These are phyloP conservation scores for Ministeria vibrans DNA, from an alignment of 78 protist species.

Conservation along the genomic window DNA sequence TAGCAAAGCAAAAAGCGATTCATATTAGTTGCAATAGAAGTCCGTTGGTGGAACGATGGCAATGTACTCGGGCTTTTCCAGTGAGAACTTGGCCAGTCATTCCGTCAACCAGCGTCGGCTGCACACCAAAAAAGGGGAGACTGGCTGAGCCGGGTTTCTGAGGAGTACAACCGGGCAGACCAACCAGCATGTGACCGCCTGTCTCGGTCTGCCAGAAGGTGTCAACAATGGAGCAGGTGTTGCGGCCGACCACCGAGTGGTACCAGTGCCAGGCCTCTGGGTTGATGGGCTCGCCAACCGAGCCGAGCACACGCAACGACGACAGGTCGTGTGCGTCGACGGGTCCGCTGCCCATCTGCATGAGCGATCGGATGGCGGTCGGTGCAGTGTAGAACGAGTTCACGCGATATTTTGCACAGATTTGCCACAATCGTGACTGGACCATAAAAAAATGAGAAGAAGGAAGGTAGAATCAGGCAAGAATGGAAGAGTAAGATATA, in stretches of 20 bases:
- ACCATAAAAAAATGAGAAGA: no score
- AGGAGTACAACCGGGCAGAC: constrained; percentile 85
- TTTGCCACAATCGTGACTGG: constrained; percentile 82
- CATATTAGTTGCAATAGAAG: not conserved
- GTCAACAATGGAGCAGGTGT: constrained; percentile 89
- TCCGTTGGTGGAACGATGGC: no score
- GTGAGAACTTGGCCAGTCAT: not conserved
- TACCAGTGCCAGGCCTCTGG: constrained; percentile 86
- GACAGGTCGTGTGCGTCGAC: constrained; percentile 33
- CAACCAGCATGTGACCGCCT: constrained; percentile 85
- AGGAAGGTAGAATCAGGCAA: no score
- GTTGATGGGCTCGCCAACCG: constrained; percentile 76
- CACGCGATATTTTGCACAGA: constrained; percentile 71
- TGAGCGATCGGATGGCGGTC: constrained; percentile 88
- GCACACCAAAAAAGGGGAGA: constrained; percentile 90
- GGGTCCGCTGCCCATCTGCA: constrained; percentile 30
- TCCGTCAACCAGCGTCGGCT: constrained; percentile 67
- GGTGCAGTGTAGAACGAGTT: constrained; percentile 95
- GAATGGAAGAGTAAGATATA: not conserved
- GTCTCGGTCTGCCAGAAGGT: constrained; percentile 98
- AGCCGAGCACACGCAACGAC: constrained; percentile 30
- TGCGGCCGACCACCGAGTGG: constrained; percentile 56
- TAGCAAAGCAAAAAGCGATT: not conserved
- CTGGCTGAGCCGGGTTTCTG: constrained; percentile 88
- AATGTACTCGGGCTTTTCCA: no score